phyloP scores from a whole-genome alignment of 306 rosid genomes.

The Glycine soja region DNA sequence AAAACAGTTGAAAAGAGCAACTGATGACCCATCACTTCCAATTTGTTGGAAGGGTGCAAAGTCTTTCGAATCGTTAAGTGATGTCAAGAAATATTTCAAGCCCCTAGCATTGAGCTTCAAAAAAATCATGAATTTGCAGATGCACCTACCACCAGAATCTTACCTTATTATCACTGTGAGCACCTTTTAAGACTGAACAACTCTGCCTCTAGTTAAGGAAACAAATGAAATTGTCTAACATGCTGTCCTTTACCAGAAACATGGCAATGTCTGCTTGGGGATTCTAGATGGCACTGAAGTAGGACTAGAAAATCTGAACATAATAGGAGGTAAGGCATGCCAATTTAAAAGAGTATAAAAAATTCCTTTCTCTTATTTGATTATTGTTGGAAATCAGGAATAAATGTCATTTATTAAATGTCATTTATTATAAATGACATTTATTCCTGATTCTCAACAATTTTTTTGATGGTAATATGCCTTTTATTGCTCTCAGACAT shows the following conservation, averaged over 20 bases:
- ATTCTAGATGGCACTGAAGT: slow-evolving; percentile 76
- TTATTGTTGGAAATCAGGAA: no score
- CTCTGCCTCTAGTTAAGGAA: not conserved
- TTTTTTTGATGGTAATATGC: slow-evolving; percentile 3
- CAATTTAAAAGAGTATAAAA: not conserved
- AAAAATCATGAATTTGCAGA: slow-evolving; percentile 54
- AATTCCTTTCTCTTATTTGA: not conserved
- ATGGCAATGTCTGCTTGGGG: slow-evolving; percentile 88
- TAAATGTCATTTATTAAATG: no score
- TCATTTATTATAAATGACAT: no score
- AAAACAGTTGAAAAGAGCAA: slow-evolving; percentile 65
- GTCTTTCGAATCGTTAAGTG: slow-evolving; percentile 70
- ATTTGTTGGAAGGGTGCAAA: slow-evolving; percentile 88
- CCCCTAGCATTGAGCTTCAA: slow-evolving; percentile 67
- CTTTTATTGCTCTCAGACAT: slow-evolving; percentile 60
- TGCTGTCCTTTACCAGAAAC: slow-evolving; percentile 57
- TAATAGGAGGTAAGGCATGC: slow-evolving; percentile 77
- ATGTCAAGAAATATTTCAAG: slow-evolving; percentile 65
- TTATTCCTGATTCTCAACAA: no score
- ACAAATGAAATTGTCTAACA: slow-evolving; percentile 38
- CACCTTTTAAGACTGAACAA: slow-evolving; percentile 27
- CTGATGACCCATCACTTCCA: slow-evolving; percentile 74
- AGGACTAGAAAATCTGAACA: slow-evolving; percentile 67
- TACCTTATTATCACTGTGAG: slow-evolving; percentile 77
- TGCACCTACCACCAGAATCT: slow-evolving; percentile 70